Percentiles rank a stretch among this genome's conserved stretches.
These are phyloP conservation scores for Diaporthe nobilis DNA, from an alignment of 2,329 filamentous ascomycete genomes.

Conservation along the genomic window DNA sequence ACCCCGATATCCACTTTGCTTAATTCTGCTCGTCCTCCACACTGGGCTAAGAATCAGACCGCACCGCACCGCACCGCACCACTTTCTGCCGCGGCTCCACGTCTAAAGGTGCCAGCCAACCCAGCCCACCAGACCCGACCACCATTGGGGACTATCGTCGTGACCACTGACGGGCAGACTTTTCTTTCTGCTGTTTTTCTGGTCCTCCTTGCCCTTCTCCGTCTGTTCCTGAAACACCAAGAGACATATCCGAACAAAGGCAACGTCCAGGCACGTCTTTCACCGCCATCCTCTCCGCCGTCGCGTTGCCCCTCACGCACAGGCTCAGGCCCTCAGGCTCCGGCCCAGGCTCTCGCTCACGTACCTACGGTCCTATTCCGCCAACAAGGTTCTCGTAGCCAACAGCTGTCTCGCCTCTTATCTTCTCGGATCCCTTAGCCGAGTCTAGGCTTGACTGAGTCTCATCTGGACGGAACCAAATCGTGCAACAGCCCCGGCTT, in stretches of 20 bases:
- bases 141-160: slow-evolving; percentile 32
- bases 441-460: slow-evolving; percentile 37
- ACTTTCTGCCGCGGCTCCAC: slow-evolving; percentile 41
- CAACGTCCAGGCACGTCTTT: neutral
- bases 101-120: slow-evolving; percentile 38
- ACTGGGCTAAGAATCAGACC: slow-evolving; percentile 36
- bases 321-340: slow-evolving; percentile 16
- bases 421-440: slow-evolving; percentile 37
- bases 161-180: slow-evolving; percentile 29
- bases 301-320: slow-evolving; percentile 23
- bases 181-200: slow-evolving; percentile 23
- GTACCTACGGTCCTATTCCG: slow-evolving; percentile 22
- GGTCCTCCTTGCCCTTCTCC: neutral
- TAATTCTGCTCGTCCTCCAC: slow-evolving; percentile 41
- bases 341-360: slow-evolving; percentile 15
- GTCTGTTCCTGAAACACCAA: neutral
- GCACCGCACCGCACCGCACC: slow-evolving; percentile 31
- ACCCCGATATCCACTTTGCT: slow-evolving; percentile 36
- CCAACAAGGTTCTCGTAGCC: slow-evolving; percentile 35
- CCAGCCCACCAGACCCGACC: slow-evolving; percentile 30
- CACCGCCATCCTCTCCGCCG: slow-evolving; percentile 34
- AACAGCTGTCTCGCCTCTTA: slow-evolving; percentile 40
- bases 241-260: neutral
- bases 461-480: slow-evolving; percentile 24
- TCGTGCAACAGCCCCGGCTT: slow-evolving; percentile 24